These are phyloP conservation scores for Brassica napus DNA, from an alignment of 345 rosid species.

Conservation along the genomic window DNA sequence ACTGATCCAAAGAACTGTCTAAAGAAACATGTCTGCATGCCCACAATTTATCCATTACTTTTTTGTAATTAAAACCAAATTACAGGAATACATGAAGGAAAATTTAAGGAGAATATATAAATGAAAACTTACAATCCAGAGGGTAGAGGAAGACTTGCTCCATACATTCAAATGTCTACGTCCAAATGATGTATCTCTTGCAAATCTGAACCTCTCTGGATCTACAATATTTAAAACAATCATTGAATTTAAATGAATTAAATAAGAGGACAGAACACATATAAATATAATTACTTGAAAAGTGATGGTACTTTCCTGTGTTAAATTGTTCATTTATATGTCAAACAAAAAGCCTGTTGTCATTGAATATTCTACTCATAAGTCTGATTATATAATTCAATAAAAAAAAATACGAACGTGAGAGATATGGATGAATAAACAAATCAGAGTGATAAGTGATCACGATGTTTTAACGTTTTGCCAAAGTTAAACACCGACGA, in stretches of 20 bases:
- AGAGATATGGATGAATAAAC: background rate
- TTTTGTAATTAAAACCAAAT: background rate
- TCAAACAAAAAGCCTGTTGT: slow-evolving; percentile 27
- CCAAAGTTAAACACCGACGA: slow-evolving; percentile 10
- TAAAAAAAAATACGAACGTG: slow-evolving; percentile 4
- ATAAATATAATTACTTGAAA: background rate
- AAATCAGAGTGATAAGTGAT: slow-evolving; percentile 4
- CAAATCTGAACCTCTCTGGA: slow-evolving; percentile 94
- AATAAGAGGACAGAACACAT: background rate
- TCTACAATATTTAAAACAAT: slow-evolving; percentile 45
- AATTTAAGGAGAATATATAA: background rate
- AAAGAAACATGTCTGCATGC: slow-evolving; percentile 75
- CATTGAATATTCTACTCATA: slow-evolving; percentile 10
- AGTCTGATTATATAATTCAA: background rate
- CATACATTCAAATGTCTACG: slow-evolving; percentile 72
- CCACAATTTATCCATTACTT: slow-evolving; percentile 3
- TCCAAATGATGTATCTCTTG: slow-evolving; percentile 95
- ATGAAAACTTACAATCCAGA: slow-evolving; percentile 78
- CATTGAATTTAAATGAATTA: background rate
- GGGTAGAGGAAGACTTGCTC: slow-evolving; percentile 64
- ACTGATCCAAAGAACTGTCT: slow-evolving; percentile 92
- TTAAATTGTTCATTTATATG: slow-evolving; percentile 14
- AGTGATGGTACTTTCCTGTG: background rate
- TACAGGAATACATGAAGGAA: background rate
- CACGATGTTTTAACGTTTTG: slow-evolving; percentile 19